Conservation (phyloP, 2,329 filamentous ascomycete genomes). For the Emydomyces testavorans region DNA sequence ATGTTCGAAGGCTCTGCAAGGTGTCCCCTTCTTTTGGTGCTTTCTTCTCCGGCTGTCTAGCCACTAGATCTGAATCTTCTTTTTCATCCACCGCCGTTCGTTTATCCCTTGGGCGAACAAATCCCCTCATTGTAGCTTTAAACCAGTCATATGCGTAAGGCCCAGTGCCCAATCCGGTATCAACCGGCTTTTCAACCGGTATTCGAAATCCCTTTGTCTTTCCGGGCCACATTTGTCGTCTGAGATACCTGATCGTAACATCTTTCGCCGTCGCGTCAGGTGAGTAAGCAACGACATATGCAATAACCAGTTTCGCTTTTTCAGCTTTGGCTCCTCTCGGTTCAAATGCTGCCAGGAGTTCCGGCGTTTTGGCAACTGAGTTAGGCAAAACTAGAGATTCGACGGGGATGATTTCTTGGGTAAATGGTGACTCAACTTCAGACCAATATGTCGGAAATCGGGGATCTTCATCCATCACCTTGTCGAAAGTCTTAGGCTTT, state of each 20-base stretch:
- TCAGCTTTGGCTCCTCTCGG: slow-evolving; percentile 74
- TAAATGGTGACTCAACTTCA: slow-evolving; percentile 73
- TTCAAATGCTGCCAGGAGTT: slow-evolving; percentile 64
- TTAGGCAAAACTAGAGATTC: slow-evolving; percentile 59
- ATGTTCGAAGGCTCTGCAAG: slow-evolving; percentile 77
- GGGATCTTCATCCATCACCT: slow-evolving; percentile 59
- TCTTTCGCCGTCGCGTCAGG: slow-evolving; percentile 84
- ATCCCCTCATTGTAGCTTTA: slow-evolving; percentile 63
- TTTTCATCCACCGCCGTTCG: slow-evolving; percentile 62
- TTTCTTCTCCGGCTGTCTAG: slow-evolving; percentile 61
- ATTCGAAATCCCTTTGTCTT: slow-evolving; percentile 79
- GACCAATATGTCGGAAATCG: slow-evolving; percentile 87
- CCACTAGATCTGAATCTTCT: slow-evolving; percentile 71
- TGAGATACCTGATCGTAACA: slow-evolving; percentile 83
- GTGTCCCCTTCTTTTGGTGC: slow-evolving; percentile 67
- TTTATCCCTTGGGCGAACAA: slow-evolving; percentile 43
- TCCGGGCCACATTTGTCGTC: slow-evolving; percentile 68
- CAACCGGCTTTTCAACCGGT: slow-evolving; percentile 65
- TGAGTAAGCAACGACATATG: slow-evolving; percentile 75
- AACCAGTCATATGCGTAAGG: slow-evolving; percentile 81
- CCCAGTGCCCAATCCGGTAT: slow-evolving; percentile 65
- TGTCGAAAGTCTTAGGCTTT: slow-evolving; percentile 23
- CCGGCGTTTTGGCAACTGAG: slow-evolving; percentile 58
- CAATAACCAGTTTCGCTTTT: slow-evolving; percentile 75
- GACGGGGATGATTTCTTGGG: slow-evolving; percentile 65